These are phyloP conservation scores for Lolium multiflorum DNA, from an alignment of 176 grass and related monocot species.

Conservation along the genomic window DNA sequence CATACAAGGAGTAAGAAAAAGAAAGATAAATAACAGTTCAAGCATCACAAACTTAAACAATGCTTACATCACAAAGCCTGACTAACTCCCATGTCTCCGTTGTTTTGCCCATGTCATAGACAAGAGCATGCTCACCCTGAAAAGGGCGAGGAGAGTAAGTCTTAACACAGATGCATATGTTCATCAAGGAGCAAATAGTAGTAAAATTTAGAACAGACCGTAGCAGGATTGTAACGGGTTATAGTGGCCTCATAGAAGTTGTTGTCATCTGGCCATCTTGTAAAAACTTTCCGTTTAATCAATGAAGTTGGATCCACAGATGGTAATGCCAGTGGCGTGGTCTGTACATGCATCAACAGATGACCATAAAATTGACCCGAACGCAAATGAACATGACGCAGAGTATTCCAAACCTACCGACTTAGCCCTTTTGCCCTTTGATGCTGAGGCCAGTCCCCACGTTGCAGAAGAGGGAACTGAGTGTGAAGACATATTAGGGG, in stretches of 20 bases:
- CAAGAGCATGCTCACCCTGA: conserved; percentile 81
- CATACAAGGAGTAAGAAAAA: not conserved
- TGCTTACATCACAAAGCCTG: conserved; percentile 81
- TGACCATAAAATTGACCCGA: conserved; percentile 19
- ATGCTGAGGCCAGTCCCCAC: conserved; percentile 57
- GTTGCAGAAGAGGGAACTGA: conserved; percentile 62
- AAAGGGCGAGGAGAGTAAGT: conserved; percentile 34
- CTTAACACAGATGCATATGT: conserved; percentile 16
- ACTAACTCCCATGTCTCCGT: conserved; percentile 80
- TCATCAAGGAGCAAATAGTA: conserved; percentile 34
- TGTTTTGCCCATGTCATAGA: conserved; percentile 75
- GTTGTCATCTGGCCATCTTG: conserved; percentile 92
- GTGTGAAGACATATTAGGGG: conserved; percentile 61
- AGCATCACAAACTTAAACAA: conserved; percentile 21
- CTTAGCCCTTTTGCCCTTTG: conserved; percentile 73
- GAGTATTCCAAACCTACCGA: conserved; percentile 55
- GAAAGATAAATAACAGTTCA: too few species aligned
- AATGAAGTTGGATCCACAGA: conserved; percentile 60
- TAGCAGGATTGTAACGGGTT: conserved; percentile 70
- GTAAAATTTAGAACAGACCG: conserved; percentile 56
- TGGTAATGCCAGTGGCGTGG: conserved; percentile 36
- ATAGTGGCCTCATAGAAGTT: conserved; percentile 92
- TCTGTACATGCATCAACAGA: conserved; percentile 55
- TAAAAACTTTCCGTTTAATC: conserved; percentile 79
- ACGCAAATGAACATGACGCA: conserved; percentile 10